A percentile compares a stretch with the other conserved stretches of the same genome.
Conservation (phyloP, 106 monocot species). For the Dendrobium catenatum region DNA sequence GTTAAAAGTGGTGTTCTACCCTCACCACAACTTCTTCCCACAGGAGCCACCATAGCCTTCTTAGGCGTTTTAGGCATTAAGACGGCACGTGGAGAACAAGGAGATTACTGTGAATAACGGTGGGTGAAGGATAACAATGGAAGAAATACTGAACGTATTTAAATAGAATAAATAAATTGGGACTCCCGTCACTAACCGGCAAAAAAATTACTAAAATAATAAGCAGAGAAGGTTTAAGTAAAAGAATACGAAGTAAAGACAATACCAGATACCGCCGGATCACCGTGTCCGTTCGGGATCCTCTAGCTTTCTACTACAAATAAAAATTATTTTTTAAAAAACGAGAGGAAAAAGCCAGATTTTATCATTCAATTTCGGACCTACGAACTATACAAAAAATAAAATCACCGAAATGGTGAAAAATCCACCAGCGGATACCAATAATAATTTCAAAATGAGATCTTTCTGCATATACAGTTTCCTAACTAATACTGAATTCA, state of each 20-base stretch:
- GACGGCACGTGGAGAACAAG: not conserved
- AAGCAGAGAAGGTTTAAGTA: not conserved
- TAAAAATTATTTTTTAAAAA: not conserved
- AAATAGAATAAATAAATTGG: not conserved
- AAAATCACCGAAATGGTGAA: not conserved
- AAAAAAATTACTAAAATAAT: not conserved
- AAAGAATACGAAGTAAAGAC: not conserved
- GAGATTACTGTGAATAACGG: not conserved
- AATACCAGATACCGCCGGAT: not conserved
- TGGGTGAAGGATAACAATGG: not conserved
- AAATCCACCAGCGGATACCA: not conserved
- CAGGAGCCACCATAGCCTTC: not conserved
- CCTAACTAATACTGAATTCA: not conserved
- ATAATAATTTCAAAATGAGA: not conserved
- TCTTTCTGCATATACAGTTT: not conserved
- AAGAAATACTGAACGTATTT: not conserved
- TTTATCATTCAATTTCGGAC: not conserved
- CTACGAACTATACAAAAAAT: not conserved
- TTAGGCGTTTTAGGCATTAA: not conserved
- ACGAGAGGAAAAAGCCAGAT: not conserved
- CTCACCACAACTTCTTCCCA: not conserved
- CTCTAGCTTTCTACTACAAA: not conserved
- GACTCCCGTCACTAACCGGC: not conserved
- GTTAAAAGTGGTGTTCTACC: not conserved
- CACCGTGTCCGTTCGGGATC: slow-evolving; percentile 7